Evolutionary conservation across 805 yeast genomes (phyloP).

Genomic region (Spencermartinsiella europaea): DNA sequence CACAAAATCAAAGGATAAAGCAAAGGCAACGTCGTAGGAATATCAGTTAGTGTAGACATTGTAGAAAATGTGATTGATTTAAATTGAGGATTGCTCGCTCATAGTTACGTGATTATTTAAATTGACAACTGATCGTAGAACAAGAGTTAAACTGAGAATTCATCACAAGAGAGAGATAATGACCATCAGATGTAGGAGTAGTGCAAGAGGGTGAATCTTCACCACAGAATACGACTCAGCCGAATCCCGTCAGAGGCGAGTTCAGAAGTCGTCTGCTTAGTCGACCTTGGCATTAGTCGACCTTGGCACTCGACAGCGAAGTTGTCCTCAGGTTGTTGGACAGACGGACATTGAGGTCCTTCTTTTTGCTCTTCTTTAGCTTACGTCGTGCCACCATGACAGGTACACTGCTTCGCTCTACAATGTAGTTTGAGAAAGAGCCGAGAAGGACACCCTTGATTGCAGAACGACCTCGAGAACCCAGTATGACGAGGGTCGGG

Average conservation of each 20-base stretch:
- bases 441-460: conserved; percentile 71
- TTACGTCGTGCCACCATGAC: conserved; percentile 77
- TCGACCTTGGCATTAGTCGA: too few relatives aligned
- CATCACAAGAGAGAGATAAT: too few relatives aligned
- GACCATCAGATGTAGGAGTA: too few relatives aligned
- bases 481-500: conserved; percentile 70
- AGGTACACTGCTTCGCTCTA: conserved; percentile 65
- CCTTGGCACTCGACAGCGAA: conserved; percentile 19
- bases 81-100: too few relatives aligned
- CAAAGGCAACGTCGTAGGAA: neutral
- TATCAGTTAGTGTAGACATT: conserved; percentile 1
- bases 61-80: too few relatives aligned
- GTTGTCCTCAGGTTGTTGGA: conserved; percentile 31
- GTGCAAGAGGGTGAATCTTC: too few relatives aligned
- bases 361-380: conserved; percentile 60
- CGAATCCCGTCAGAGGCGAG: too few relatives aligned
- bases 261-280: too few relatives aligned
- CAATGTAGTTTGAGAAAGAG: conserved; percentile 65
- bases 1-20: neutral
- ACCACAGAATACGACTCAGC: too few relatives aligned
- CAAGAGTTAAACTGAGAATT: too few relatives aligned
- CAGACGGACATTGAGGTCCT: conserved; percentile 43
- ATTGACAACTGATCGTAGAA: too few relatives aligned
- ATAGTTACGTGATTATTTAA: too few relatives aligned
- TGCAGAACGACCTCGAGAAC: conserved; percentile 69